Evolutionary conservation across 345 rosid genomes (phyloP), one percentile per base, ranked within the genome.

Genomic region (Lepidium aucheri): DNA sequence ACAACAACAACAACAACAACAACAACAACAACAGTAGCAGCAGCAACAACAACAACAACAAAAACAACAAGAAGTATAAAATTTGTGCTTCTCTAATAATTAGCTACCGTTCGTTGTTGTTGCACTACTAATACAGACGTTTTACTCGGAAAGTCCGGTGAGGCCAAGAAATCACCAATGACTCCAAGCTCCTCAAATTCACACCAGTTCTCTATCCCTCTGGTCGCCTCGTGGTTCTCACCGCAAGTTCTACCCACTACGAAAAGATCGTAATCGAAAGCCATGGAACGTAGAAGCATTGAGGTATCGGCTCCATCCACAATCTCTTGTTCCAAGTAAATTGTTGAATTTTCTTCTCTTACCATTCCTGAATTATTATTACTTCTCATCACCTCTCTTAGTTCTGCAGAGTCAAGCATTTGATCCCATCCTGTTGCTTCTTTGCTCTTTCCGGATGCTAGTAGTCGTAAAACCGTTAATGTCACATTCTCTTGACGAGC

Each of bases 121-220:
- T 75, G 78, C 40, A 75, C 61, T 43, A 75, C 44, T 59, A 75
- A 69, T 14, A 76, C 76, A 6, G 79, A 70, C 0, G 76, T 66
- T 53, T 65, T 70, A 59, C 79, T 65, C 1, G 66, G 72, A 8
- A 71, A 62, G 70, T 86, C 89, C 0, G 68, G 61, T 0, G 89
- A 81, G 11, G 87, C 82, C 60, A 85, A 72, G 39, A 81, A 50
- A 65, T 87, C 93, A 13, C 90, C 86, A 9, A 87, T 38, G 14
- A 75, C 15, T 9, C 93, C 93, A 30, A 87, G 77, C 71, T 87
- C 90, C 0, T 85, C 85, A 41, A 83, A 71, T 58, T 87, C 93
- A 16, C 72, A 81, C 93, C 90, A 87, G 47, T 66, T 53, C n/a
- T 78, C 70, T n/a, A 87, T 58, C 68, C 65, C 24, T 67, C 41